Evolutionary conservation across 495 filamentous ascomycete species (phyloP).

Genomic region (Podospora pseudocomata): DNA sequence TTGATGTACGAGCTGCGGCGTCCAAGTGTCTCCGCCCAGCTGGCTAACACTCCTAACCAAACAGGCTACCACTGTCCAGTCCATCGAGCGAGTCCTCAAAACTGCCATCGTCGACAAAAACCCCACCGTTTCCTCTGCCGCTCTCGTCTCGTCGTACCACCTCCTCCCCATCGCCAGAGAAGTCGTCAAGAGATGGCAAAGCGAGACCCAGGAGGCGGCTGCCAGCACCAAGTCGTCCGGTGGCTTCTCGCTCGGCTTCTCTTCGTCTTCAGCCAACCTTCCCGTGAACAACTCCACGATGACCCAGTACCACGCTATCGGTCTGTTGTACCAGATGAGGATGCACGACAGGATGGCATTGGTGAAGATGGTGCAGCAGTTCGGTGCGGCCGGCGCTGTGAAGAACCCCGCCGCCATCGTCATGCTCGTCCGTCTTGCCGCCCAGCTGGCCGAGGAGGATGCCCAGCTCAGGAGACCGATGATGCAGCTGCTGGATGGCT

Average conservation of each 20-base stretch:
- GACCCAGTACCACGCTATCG: conserved; percentile 98
- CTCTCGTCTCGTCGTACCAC: conserved; percentile 96
- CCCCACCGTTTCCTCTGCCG: conserved; percentile 94
- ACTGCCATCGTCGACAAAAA: conserved; percentile 99
- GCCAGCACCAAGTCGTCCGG: conserved; percentile 81
- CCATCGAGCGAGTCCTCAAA: conserved; percentile 97
- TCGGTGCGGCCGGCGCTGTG: conserved; percentile 81
- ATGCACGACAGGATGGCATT: conserved; percentile 95
- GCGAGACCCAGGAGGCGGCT: conserved; percentile 96
- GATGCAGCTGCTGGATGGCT: conserved; percentile 92
- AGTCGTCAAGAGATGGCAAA: conserved; percentile 96
- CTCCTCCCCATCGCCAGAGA: conserved; percentile 93
- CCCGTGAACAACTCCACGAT: conserved; percentile 82
- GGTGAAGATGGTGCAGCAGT: conserved; percentile 99
- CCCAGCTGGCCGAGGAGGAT: conserved; percentile 94
- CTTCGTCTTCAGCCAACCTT: conserved; percentile 63
- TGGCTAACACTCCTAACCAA: conserved; percentile 14
- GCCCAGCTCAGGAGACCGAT: conserved; percentile 82
- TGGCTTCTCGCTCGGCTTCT: conserved; percentile 86
- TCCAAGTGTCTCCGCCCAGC: conserved; percentile 7
- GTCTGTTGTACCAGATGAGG: conserved; percentile 96
- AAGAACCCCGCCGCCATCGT: conserved; percentile 93
- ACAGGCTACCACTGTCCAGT: conserved; percentile 95
- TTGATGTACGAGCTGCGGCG: conserved; percentile 64
- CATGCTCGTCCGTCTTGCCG: conserved; percentile 87